Evolutionary conservation across 352 stramenopile species (phyloP), one percentile per base, ranked within the genome.

Genomic region (Phytophthora pisi): DNA sequence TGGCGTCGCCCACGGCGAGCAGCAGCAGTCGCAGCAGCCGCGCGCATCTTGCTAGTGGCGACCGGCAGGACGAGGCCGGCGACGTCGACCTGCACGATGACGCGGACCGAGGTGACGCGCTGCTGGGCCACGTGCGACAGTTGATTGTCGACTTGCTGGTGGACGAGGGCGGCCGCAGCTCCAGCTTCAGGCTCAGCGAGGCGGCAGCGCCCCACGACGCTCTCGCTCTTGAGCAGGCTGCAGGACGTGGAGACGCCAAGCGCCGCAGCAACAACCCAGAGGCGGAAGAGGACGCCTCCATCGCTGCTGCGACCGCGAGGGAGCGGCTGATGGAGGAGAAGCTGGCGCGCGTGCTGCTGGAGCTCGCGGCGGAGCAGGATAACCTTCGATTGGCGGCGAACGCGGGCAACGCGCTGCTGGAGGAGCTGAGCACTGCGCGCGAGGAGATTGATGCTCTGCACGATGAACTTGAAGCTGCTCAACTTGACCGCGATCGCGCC

Each of bases 351-450:
- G 58, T 72, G n/a, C 51, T 88, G 9, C 13, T 84, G 34, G 78
- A 89, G 31, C 75, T 89, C 16, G 68, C 80, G 1, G 34, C 49
- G 0, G 81, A 84, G 55, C 75, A 81, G 30, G 68, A 78, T 8
- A 85, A 82, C 20, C 57, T 88, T 5, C 75, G 66, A 9, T 57
- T 89, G 46, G 82, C 82, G 26, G 82, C 82, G 2, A 75, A 65
- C 18, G 80, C 80, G 10, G 82, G 82, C 16, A 88, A 83, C 30
- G 63, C 60, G 38, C 66, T 91, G 40, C 63, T 89, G 8, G 63
- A 84, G 30, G 75, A 88, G 60, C 66, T 88, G 0, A 38, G 42
- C 9, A 59, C 57, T 24, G 67, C 64, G n/a, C 55, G 63, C 3
- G 66, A 76, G 18, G 74, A 87, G 38, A 45, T 61, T 2, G 51